Percentiles rank a stretch among this genome's conserved stretches.
Evolutionary conservation across 83 land plant species (phyloP).

Genomic region (Thuja plicata): DNA sequence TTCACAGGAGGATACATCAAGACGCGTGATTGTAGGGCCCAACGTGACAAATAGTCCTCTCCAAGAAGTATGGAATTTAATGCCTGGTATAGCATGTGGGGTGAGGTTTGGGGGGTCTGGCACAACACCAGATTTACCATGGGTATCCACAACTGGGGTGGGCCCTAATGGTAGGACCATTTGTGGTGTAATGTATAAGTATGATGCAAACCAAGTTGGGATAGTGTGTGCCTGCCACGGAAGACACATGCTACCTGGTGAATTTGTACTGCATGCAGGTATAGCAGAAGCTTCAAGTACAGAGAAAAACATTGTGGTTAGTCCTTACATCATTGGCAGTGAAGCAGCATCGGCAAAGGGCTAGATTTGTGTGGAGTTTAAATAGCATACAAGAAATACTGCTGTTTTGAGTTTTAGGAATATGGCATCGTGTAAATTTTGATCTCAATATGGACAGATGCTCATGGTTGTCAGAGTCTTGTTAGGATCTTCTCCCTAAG

Average conservation of each 20-base stretch:
- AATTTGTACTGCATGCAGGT: conserved; percentile 78
- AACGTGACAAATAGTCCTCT: conserved; percentile 8
- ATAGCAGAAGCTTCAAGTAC: conserved; percentile 35
- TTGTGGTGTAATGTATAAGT: conserved; percentile 86
- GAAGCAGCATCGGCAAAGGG: conserved; percentile 70
- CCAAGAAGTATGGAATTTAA: conserved; percentile 45
- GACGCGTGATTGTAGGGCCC: too few species aligned
- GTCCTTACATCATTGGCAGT: conserved; percentile 40
- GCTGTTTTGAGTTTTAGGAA: neutral
- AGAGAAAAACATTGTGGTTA: conserved; percentile 30
- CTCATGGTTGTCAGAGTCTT: neutral
- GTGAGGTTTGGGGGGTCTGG: conserved; percentile 80
- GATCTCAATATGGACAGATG: neutral
- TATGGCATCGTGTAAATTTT: neutral
- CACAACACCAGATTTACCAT: conserved; percentile 77
- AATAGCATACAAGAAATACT: conserved; percentile 1
- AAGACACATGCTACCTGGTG: conserved; percentile 74
- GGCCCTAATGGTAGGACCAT: conserved; percentile 75
- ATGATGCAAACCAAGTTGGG: conserved; percentile 49
- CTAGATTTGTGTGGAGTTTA: neutral
- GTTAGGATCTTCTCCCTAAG: neutral
- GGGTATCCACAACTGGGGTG: conserved; percentile 82
- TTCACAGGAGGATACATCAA: neutral
- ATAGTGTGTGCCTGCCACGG: conserved; percentile 98
- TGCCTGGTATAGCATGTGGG: conserved; percentile 68